Evolutionary conservation across 225 moss, liverwort and hornwort genomes (phyloP).

Genomic region (Climacium dendroides): DNA sequence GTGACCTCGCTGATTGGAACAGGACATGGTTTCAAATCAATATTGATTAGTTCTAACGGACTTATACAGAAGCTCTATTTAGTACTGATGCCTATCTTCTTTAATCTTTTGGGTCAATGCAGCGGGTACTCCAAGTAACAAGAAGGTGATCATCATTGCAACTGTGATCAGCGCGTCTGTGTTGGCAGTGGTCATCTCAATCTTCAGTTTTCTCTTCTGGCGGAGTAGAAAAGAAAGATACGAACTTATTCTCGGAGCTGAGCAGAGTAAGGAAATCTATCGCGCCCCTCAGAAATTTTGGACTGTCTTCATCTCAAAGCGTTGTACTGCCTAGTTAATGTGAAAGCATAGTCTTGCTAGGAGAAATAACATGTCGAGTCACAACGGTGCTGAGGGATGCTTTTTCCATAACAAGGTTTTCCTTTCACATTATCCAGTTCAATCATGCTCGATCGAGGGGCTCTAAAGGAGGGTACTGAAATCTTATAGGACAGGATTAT

Average conservation of each 20-base stretch:
- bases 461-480: background rate
- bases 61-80: background rate
- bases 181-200: background rate
- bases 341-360: background rate
- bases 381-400: too few relatives aligned
- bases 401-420: background rate
- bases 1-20: too few relatives aligned
- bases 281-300: background rate
- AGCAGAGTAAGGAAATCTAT: background rate
- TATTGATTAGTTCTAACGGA: too few relatives aligned
- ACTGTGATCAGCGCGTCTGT: background rate
- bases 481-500: background rate
- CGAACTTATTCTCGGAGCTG: conserved; percentile 1
- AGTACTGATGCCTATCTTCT: background rate
- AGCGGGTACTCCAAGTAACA: background rate
- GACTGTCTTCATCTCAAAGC: too few relatives aligned
- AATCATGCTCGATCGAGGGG: background rate
- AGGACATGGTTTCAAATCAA: too few relatives aligned
- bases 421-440: background rate
- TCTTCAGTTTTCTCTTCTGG: background rate
- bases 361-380: background rate
- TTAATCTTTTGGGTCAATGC: background rate
- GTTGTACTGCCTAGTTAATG: background rate
- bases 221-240: background rate
- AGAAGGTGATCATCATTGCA: background rate